Conservation (phyloP, 2,329 filamentous ascomycete species). For the Nectriaceae sp. region DNA sequence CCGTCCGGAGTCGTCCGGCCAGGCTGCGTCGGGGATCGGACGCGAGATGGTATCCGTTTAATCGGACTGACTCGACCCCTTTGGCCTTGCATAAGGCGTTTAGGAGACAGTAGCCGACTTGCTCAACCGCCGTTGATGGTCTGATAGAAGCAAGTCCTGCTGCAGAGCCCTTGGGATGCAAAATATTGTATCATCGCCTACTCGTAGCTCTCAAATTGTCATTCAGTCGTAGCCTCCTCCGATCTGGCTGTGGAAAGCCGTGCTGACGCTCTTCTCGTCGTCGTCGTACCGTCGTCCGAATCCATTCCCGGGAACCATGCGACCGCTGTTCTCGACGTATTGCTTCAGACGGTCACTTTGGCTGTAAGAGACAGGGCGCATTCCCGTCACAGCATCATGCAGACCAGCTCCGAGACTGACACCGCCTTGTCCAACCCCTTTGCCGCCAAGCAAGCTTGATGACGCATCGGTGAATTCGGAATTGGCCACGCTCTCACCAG, state of each 20-base stretch:
- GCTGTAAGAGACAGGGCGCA: slow-evolving; percentile 60
- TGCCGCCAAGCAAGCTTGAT: slow-evolving; percentile 74
- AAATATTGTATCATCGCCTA: slow-evolving; percentile 30
- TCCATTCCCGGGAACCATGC: slow-evolving; percentile 66
- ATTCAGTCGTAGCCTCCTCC: slow-evolving; percentile 62
- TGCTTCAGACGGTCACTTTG: slow-evolving; percentile 81
- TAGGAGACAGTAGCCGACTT: slow-evolving; percentile 20
- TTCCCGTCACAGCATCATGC: slow-evolving; percentile 70
- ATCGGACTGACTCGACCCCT: slow-evolving; percentile 18
- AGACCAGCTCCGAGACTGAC: slow-evolving; percentile 84
- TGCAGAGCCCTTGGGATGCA: slow-evolving; percentile 30
- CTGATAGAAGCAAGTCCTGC: slow-evolving; percentile 21
- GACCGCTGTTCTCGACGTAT: slow-evolving; percentile 85
- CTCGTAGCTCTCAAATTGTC: slow-evolving; percentile 25
- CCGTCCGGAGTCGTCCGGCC: slow-evolving; percentile 19
- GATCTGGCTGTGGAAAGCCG: slow-evolving; percentile 94
- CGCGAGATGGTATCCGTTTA: slow-evolving; percentile 24
- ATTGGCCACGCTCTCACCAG: slow-evolving; percentile 89
- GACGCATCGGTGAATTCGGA: slow-evolving; percentile 87
- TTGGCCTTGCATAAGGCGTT: slow-evolving; percentile 26
- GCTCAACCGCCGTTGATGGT: slow-evolving; percentile 21
- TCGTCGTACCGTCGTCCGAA: slow-evolving; percentile 79
- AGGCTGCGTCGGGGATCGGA: slow-evolving; percentile 22
- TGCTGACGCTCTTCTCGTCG: slow-evolving; percentile 93
- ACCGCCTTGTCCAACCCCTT: slow-evolving; percentile 78